Base-by-base conservation (phyloP, 768 basidiomycete genomes). In the Phaeotremella fagi region DNA sequence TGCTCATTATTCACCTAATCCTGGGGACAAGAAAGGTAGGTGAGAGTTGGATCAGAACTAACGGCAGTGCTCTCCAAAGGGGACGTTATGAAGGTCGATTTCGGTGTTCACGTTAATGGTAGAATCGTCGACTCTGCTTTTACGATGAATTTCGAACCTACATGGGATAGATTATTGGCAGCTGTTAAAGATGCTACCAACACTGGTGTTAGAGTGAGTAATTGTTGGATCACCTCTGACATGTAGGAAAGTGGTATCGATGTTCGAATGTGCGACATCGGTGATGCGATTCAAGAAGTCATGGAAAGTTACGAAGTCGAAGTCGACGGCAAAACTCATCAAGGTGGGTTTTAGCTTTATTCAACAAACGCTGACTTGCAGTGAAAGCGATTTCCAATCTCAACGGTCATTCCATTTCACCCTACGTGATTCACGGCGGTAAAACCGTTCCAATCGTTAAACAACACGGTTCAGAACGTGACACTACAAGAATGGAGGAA, bases 241-340 rank as follows among this genome's bases (percentile, higher is more conserved):
- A 16, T 43, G 25, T 61, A 92, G 90, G 90, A 92, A 81, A 87
- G 94, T 4, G 95, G 95, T 3, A 97, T 99, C 61, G 95, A 98
- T 66, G 88, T 87, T 0, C 82, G 92, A 47, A 80, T 98, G 47
- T 91, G 90, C 49, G 94, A 98, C 71, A 80, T 99, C 27, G 95
- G 85, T 2, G 90, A 83, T 0, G 81, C 82, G 46, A 92, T 98
- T 50, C 94, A 99, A 74, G 95, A 99, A 72, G 92, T 90, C 1
- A 99, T 99, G 95, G 91, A 97, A 70, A 90, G 88, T 0, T 97
- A 97, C 67, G 95, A 98, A 71, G 94, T 99, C 11, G 89, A 90
- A 66, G 82, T 92, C n/a, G 81, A 82, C 14, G 85, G 88, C 22
- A 89, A 90, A 65, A 79, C 85, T 6, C 79, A 84, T 60, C 90